Conservation (phyloP, 306 rosid species). For the Rubus idaeus region DNA sequence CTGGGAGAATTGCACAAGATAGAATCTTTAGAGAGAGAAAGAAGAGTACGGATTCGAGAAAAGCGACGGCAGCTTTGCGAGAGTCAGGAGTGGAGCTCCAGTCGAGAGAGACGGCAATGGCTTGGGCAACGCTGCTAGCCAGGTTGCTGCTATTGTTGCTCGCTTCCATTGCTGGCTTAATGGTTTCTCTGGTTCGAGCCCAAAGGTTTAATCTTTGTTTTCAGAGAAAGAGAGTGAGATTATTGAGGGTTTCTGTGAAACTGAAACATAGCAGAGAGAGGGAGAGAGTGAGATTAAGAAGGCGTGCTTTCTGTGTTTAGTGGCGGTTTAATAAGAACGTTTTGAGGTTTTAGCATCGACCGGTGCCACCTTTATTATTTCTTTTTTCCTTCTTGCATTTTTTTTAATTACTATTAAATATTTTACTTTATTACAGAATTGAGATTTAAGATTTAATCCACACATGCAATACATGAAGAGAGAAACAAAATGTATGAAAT, state of each 20-base stretch:
- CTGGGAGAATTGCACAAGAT: not conserved
- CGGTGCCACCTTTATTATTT: not conserved
- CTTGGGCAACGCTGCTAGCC: slow-evolving; percentile 76
- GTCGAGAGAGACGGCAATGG: slow-evolving; percentile 79
- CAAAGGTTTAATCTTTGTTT: not conserved
- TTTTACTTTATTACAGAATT: not conserved
- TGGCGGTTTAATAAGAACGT: slow-evolving; percentile 1
- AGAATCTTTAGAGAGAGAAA: not conserved
- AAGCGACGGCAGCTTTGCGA: slow-evolving; percentile 69
- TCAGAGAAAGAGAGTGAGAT: not conserved
- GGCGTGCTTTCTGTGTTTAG: not conserved
- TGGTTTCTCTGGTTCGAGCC: slow-evolving; percentile 16
- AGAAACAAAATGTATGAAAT: not conserved
- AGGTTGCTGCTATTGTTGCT: slow-evolving; percentile 19
- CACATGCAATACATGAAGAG: not conserved
- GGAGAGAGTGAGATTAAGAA: not conserved
- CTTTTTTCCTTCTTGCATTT: not conserved
- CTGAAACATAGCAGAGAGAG: not conserved
- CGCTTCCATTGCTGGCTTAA: slow-evolving; percentile 50
- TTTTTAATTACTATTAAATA: not conserved
- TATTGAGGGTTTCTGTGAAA: not conserved
- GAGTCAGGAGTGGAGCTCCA: slow-evolving; percentile 74
- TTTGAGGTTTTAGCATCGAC: not conserved
- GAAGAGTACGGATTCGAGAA: slow-evolving; percentile 64
- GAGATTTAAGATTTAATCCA: not conserved